Base-by-base conservation (phyloP, 257 asterid genomes). In the Scutellaria galericulata region DNA sequence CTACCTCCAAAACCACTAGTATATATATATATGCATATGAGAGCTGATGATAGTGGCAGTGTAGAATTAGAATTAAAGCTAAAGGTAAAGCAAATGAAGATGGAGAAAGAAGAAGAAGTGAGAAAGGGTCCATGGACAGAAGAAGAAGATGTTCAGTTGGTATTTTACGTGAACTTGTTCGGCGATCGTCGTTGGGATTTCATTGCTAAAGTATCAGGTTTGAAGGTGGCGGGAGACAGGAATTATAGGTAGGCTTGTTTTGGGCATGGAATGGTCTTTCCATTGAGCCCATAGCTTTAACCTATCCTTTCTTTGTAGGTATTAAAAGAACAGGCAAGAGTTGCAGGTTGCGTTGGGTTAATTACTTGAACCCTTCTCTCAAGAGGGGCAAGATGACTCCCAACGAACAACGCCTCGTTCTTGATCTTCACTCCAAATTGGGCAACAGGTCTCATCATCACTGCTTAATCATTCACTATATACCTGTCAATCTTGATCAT, bases 221-320 rank as follows among this genome's bases (percentile, higher is more conserved):
- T 93, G 98, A 85, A 87, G 96, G 97, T 89, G 97, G 98, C 80
- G 98, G 98, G 98, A 86, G 98, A 90, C 79, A 71, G 78, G 66
- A 71, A 64, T 66, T 67, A 77, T 78, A 86, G 98, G 96, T 93
- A 93, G 88, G 93, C 82, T 79, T 92, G 81, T 82, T 86, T 82
- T 69, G 91, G 90, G 96, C 97, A 90, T 83, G 84, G 80, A 77
- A 48, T 60, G 27, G 7, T 11, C 5, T 13, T 71, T 10, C 79
- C 68, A 62, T 3, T 78, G 52, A 52, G 77, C 81, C 53, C 57
- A 56, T 31, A 55, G 53, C 10, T n/a, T 71, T 78, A 68, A 77
- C 70, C 58, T 50, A 10, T 10, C 9, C 5, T 4, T 14, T 42
- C 11, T 7, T 6, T 81, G 41, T 78, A 93, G 98, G 96, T 83